A percentile compares a stretch with the other conserved stretches of the same genome.
phyloP scores from a whole-genome alignment of 108 stramenopile genomes.

The Cylindrotheca fusiformis region DNA sequence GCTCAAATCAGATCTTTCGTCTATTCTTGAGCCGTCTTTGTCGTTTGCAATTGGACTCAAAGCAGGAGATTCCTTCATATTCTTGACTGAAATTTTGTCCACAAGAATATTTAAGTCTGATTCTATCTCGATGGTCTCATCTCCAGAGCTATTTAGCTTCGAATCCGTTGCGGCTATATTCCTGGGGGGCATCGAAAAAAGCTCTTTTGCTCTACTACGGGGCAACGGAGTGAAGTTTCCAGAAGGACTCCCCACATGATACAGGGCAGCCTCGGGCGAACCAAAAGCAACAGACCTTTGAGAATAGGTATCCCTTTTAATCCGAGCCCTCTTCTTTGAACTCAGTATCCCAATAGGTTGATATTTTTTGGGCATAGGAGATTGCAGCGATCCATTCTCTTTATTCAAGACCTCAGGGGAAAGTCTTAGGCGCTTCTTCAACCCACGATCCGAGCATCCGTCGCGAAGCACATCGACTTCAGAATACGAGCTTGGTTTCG shows the following conservation, averaged over 20 bases:
- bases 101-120: conserved; percentile 47
- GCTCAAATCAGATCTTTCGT: conserved; percentile 1
- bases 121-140: conserved; percentile 53
- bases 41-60: conserved; percentile 39
- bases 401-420: background rate
- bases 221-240: conserved; percentile 78
- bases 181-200: conserved; percentile 42
- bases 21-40: conserved; percentile 12
- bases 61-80: conserved; percentile 40
- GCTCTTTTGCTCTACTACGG: conserved; percentile 41
- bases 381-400: background rate
- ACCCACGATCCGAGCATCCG: too few relatives aligned
- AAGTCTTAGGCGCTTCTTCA: too few relatives aligned
- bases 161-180: background rate
- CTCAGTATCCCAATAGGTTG: conserved; percentile 27
- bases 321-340: conserved; percentile 24
- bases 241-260: conserved; percentile 77
- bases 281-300: conserved; percentile 71
- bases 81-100: conserved; percentile 33
- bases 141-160: background rate
- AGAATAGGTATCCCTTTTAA: conserved; percentile 36
- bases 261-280: conserved; percentile 73
- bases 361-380: conserved; percentile 1
- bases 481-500: too few relatives aligned
- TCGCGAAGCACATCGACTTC: too few relatives aligned